These are phyloP conservation scores for Bryopsis sp. DNA, from an alignment of 139 green algal species.

Conservation along the genomic window DNA sequence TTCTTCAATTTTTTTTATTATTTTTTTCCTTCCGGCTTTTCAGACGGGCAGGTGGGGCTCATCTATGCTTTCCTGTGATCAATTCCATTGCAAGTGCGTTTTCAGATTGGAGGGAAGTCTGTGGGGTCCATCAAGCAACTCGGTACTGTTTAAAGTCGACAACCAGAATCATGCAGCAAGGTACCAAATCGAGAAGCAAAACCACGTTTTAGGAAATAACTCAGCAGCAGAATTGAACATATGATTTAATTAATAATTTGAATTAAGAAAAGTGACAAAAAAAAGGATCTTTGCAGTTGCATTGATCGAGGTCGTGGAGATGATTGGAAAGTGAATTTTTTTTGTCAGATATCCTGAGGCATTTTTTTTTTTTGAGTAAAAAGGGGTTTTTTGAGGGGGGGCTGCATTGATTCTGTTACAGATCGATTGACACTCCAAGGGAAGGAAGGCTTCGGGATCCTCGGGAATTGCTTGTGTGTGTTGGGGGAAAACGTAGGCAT, in stretches of 20 bases:
- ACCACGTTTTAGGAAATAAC: neutral
- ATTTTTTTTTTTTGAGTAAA: neutral
- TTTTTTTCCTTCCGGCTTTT: neutral
- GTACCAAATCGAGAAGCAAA: neutral
- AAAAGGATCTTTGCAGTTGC: too few relatives aligned
- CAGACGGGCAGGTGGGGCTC: slow-evolving; percentile 2
- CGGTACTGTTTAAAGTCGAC: neutral
- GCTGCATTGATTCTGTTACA: too few relatives aligned
- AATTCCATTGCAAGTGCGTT: neutral
- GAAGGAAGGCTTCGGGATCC: slow-evolving; percentile 11
- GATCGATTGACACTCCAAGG: slow-evolving; percentile 3
- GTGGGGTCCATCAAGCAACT: neutral
- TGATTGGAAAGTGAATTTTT: neutral
- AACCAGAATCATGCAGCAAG: slow-evolving; percentile 5
- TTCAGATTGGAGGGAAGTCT: neutral
- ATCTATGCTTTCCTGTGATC: slow-evolving; percentile 14
- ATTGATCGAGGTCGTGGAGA: neutral
- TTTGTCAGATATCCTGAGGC: neutral
- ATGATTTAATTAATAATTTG: too few relatives aligned
- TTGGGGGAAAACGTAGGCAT: neutral
- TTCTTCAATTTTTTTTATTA: neutral
- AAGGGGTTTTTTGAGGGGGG: too few relatives aligned
- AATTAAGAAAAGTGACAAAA: too few relatives aligned
- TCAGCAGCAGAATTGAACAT: too few relatives aligned
- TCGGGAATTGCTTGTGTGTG: slow-evolving; percentile 6